Conservation (phyloP, 495 filamentous ascomycete genomes). For the Neurospora sublineolata region DNA sequence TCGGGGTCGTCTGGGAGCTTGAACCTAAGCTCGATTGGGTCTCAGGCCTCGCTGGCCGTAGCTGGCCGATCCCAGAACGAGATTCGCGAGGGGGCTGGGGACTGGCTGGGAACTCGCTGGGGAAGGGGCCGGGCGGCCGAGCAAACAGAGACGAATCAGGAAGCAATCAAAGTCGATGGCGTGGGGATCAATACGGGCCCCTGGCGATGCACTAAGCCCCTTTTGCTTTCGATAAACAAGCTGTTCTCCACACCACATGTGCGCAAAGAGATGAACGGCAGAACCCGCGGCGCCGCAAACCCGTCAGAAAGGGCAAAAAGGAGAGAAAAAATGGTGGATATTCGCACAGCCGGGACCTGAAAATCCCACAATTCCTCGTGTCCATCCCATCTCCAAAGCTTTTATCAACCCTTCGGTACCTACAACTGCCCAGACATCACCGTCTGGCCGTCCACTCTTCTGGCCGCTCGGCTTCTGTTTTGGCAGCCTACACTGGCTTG, state of each 20-base stretch:
- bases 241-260: slow-evolving; percentile 14
- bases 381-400: neutral
- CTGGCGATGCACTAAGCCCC: slow-evolving; percentile 16
- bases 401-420: neutral
- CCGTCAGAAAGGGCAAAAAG: neutral
- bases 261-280: slow-evolving; percentile 19
- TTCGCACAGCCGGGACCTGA: neutral
- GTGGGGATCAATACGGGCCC: slow-evolving; percentile 7
- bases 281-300: neutral
- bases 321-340: neutral
- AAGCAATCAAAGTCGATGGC: slow-evolving; percentile 9
- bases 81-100: neutral
- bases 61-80: neutral
- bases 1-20: neutral
- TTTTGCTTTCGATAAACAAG: slow-evolving; percentile 27
- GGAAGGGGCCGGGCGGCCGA: neutral
- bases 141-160: neutral
- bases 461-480: neutral
- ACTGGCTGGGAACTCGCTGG: neutral
- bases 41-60: neutral
- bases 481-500: neutral
- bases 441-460: neutral
- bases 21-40: neutral
- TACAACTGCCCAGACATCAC: neutral
- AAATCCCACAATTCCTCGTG: neutral